Evolutionary conservation across 129 eudicot genomes (phyloP).

Genomic region (Kitagawia praeruptora): DNA sequence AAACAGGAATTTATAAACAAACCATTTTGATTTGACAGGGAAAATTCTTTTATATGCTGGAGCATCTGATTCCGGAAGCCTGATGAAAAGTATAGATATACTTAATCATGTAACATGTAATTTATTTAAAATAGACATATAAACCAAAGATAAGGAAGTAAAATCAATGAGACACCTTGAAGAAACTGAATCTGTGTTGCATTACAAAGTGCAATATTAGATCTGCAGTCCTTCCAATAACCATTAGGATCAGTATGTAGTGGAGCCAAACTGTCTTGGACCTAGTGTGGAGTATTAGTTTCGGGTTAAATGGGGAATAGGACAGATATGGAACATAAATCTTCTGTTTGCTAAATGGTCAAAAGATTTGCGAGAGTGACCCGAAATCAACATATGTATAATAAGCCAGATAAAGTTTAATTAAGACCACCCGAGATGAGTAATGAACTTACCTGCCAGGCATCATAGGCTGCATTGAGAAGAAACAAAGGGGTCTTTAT

Average conservation of each 20-base stretch:
- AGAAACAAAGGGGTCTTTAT: slow-evolving; percentile 13
- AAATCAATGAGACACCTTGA: slow-evolving; percentile 1
- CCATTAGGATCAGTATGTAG: not conserved
- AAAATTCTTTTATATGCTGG: not conserved
- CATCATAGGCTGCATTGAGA: slow-evolving; percentile 14
- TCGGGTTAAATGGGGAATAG: not conserved
- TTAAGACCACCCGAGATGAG: not conserved
- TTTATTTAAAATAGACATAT: not conserved
- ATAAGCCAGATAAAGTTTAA: not conserved
- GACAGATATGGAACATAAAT: not conserved
- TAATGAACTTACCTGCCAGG: slow-evolving; percentile 4
- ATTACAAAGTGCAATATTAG: slow-evolving; percentile 1
- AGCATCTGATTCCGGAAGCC: slow-evolving; percentile 11
- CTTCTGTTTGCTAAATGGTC: not conserved
- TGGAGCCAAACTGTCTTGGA: slow-evolving; percentile 6
- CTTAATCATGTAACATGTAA: not conserved
- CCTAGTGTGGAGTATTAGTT: not conserved
- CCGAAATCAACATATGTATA: not conserved
- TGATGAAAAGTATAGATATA: not conserved
- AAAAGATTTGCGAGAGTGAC: not conserved
- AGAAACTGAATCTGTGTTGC: slow-evolving; percentile 5
- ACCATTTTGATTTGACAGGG: slow-evolving; percentile 39
- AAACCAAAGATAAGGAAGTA: not conserved
- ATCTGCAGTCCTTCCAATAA: slow-evolving; percentile 9
- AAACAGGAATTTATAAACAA: slow-evolving; percentile 85